A percentile compares a stretch with the other conserved stretches of the same genome.
These are phyloP conservation scores for Arthrobotrys pseudoclavata DNA, from an alignment of 2,329 filamentous ascomycete genomes.

Conservation along the genomic window DNA sequence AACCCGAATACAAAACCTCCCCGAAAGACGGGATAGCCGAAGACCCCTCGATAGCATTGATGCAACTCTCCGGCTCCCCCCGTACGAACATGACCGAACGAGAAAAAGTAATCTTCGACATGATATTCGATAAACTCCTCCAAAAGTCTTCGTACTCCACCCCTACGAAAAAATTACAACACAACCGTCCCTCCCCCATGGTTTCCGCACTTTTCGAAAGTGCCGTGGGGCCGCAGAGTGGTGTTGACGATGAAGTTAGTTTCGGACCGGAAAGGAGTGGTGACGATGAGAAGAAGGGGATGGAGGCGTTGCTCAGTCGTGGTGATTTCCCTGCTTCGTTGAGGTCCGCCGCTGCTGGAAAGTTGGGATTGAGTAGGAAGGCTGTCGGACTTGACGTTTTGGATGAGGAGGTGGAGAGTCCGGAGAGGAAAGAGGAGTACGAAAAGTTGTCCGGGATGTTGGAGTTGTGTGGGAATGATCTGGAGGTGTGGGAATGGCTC, in stretches of 20 bases:
- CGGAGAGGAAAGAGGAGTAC: constrained; percentile 33
- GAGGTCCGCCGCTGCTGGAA: constrained; percentile 61
- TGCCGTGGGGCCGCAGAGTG: constrained; percentile 62
- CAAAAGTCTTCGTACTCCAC: constrained; percentile 6
- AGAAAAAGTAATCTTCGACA: constrained; percentile 52
- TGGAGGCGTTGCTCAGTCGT: constrained; percentile 59
- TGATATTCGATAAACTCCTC: constrained; percentile 44
- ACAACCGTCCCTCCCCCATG: constrained; percentile 46
- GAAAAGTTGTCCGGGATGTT: constrained; percentile 31
- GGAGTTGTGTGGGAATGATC: constrained; percentile 59
- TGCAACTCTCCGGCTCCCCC: neutral
- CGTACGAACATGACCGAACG: constrained; percentile 43
- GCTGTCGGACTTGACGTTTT: constrained; percentile 29
- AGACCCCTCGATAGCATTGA: constrained; percentile 2
- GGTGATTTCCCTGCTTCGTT: constrained; percentile 61
- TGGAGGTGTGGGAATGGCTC: constrained; percentile 60
- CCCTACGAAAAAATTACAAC: constrained; percentile 24
- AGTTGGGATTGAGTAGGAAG: constrained; percentile 56
- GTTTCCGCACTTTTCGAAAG: constrained; percentile 62
- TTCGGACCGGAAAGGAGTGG: constrained; percentile 60
- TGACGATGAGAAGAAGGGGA: constrained; percentile 48
- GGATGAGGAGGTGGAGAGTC: constrained; percentile 24
- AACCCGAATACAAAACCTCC: constrained; percentile 7
- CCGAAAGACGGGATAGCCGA: constrained; percentile 20
- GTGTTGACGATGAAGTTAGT: constrained; percentile 59